Evolutionary conservation across 345 rosid species (phyloP), one percentile per base, ranked within the genome.

Genomic region (Populus euphratica): DNA sequence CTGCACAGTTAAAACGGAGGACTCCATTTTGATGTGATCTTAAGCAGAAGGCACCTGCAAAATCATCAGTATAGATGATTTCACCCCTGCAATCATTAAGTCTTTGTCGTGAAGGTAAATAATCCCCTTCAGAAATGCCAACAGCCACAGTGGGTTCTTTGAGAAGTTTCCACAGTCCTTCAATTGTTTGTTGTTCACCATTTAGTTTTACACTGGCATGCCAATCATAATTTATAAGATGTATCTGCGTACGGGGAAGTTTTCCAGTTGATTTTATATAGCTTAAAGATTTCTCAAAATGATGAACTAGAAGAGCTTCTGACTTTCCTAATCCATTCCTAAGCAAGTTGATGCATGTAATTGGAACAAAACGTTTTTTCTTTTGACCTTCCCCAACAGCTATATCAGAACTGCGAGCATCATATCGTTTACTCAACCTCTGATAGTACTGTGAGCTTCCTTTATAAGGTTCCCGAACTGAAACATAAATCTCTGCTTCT

Each of bases 401-500:
- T 76, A 78, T 88, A 81, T 86, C 90, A 38, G 85, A 87, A 81
- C 86, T 82, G 73, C 91, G 87, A 74, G 94, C 85, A 85, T 95
- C 94, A 66, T 96, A 96, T 79, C 96, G 86, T 79, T 84, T 91
- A 87, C 90, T 92, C 89, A 93, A 83, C 85, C 99, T 92, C 80
- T 84, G 86, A 83, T 92, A 95, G 83, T 96, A 93, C 83, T 90
- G 87, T 27, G 86, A 69, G 76, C 99, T 96, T 81, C 99, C 98
- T 87, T 90, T 93, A 81, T 93, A 96, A 2, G 99, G 98, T 84
- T 91, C 96, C 71, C 73, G 87, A 80, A 88, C 92, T 66, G 96
- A 87, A 85, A 96, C 95, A 90, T 92, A 92, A 74, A 93, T 96
- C 81, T 93, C 99, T 73, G 99, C 99, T 86, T 96, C 99, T 69